Conservation (phyloP, 78 protist species). For the Emiliania huxleyi region DNA sequence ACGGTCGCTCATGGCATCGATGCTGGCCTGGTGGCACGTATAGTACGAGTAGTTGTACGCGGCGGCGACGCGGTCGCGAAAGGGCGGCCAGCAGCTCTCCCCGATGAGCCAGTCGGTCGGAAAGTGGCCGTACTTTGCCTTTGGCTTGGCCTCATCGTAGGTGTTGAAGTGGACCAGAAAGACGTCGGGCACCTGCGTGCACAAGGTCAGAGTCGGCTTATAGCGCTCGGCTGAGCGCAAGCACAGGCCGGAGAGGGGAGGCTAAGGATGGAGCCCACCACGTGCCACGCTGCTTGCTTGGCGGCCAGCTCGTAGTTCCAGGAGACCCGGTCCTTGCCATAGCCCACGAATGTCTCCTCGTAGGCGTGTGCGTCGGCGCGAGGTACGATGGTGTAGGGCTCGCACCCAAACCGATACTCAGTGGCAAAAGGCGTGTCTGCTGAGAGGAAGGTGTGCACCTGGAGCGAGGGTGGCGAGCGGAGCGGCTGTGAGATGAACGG, state of each 20-base stretch:
- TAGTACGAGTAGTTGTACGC: neutral
- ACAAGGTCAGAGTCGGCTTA: too few relatives aligned
- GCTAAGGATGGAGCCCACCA: too few relatives aligned
- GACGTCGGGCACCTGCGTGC: neutral
- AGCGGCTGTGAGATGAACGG: too few relatives aligned
- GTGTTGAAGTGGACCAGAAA: slow-evolving; percentile 18
- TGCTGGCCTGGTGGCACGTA: neutral
- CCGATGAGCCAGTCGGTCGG: neutral
- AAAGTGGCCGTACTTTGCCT: neutral
- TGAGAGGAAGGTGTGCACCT: neutral
- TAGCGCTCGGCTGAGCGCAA: too few relatives aligned
- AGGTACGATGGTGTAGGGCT: neutral
- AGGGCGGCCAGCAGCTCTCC: neutral
- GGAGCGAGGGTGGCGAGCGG: too few relatives aligned
- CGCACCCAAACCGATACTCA: neutral
- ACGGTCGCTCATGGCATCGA: neutral
- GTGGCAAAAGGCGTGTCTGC: neutral
- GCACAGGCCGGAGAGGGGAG: too few relatives aligned
- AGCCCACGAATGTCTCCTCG: slow-evolving; percentile 12
- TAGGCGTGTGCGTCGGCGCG: neutral
- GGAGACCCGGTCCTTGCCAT: neutral
- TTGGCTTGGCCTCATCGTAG: neutral
- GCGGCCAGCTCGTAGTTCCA: slow-evolving; percentile 29
- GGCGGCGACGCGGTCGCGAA: neutral
- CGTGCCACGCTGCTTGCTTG: neutral